A percentile compares a stretch with the other conserved stretches of the same genome.
Conservation (phyloP, 2,329 filamentous ascomycete genomes). For the Lasiodiplodia gonubiensis region DNA sequence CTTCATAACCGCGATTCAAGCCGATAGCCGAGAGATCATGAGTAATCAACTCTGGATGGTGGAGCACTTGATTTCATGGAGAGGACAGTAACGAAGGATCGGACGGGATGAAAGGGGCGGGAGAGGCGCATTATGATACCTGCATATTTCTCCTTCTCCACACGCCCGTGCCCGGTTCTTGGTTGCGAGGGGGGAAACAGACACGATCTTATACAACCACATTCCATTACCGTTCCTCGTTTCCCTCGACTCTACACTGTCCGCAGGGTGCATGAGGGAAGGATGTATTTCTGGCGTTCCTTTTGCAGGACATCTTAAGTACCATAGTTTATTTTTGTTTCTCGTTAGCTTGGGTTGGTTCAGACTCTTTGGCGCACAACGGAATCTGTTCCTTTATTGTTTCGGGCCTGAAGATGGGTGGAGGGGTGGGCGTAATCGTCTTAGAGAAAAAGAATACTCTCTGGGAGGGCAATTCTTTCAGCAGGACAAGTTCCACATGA, state of each 20-base stretch:
- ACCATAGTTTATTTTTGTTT: neutral
- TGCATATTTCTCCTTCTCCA: neutral
- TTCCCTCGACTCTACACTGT: neutral
- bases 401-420: neutral
- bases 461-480: neutral
- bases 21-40: neutral
- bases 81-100: neutral
- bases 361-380: constrained; percentile 5
- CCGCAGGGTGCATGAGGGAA: neutral
- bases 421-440: neutral
- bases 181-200: neutral
- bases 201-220: constrained; percentile 2
- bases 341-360: constrained; percentile 4
- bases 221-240: neutral
- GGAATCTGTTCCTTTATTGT: neutral
- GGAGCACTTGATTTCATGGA: neutral
- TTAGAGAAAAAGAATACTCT: constrained; percentile 2
- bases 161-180: neutral
- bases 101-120: neutral
- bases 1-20: neutral
- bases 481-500: neutral
- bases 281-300: constrained; percentile 18
- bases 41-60: neutral
- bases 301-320: neutral
- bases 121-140: neutral